phyloP scores from a whole-genome alignment of 305 asterid genomes.

The Caryopteris hybrid region DNA sequence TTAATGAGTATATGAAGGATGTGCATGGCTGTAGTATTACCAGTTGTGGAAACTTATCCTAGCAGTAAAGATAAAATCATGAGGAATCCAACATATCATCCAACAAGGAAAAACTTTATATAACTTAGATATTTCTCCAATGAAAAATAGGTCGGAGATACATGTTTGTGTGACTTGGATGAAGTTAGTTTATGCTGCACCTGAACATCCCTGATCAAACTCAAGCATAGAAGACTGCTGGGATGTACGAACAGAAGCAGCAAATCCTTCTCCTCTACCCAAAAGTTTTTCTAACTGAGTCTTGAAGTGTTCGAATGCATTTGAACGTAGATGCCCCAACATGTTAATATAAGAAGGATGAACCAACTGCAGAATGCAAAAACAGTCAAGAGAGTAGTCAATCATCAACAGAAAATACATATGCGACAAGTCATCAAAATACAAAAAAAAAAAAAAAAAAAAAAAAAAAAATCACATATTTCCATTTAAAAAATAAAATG shows the following conservation, averaged over 20 bases:
- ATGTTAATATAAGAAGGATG: conserved; percentile 43
- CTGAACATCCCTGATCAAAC: conserved; percentile 55
- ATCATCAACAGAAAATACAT: neutral
- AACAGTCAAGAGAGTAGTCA: neutral
- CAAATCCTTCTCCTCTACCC: conserved; percentile 51
- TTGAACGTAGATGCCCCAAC: conserved; percentile 55
- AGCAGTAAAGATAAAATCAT: too few species aligned
- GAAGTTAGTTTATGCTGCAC: conserved; percentile 20
- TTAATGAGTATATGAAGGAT: neutral
- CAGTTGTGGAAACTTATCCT: neutral
- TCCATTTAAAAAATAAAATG: too few species aligned
- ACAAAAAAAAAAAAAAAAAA: too few species aligned
- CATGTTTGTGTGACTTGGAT: neutral
- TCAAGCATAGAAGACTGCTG: conserved; percentile 33
- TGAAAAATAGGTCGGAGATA: too few species aligned
- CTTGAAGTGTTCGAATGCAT: conserved; percentile 42
- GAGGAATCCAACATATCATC: too few species aligned
- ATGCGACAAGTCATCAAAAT: too few species aligned
- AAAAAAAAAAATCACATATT: too few species aligned
- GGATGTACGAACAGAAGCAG: conserved; percentile 45
- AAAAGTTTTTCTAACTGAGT: conserved; percentile 31
- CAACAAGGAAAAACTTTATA: too few species aligned
- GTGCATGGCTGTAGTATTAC: neutral
- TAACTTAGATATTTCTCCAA: too few species aligned
- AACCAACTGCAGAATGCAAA: conserved; percentile 39